Percentiles rank a stretch among this genome's conserved stretches.
Conservation (phyloP, 768 basidiomycete genomes). For the Leccinum ochraceum region DNA sequence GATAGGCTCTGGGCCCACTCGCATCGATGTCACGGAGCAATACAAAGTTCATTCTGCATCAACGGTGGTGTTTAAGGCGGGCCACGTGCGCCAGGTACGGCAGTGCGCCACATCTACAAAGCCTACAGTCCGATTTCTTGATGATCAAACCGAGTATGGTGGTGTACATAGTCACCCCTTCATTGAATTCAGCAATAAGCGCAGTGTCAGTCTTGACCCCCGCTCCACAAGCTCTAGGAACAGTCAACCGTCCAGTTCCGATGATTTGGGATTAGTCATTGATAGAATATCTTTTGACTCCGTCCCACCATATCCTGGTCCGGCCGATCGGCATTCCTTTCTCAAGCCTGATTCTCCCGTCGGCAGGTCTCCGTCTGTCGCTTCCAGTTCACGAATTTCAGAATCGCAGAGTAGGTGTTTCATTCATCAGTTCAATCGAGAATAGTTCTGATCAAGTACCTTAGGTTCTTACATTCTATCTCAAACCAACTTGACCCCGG, state of each 20-base stretch:
- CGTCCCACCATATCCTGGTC: slow-evolving; percentile 36
- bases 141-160: slow-evolving; percentile 1
- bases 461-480: slow-evolving; percentile 15
- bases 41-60: slow-evolving; percentile 71
- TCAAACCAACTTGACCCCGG: slow-evolving; percentile 1
- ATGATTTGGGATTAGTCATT: slow-evolving; percentile 3
- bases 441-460: background rate
- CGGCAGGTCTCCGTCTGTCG: slow-evolving; percentile 11
- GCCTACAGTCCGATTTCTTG: slow-evolving; percentile 18
- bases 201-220: slow-evolving; percentile 17
- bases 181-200: background rate
- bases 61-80: slow-evolving; percentile 72
- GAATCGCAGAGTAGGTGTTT: slow-evolving; percentile 14
- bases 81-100: slow-evolving; percentile 34
- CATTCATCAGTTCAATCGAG: background rate
- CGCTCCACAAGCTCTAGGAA: background rate
- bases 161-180: background rate
- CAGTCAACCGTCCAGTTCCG: slow-evolving; percentile 12
- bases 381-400: slow-evolving; percentile 12
- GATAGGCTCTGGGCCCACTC: slow-evolving; percentile 64
- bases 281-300: slow-evolving; percentile 13
- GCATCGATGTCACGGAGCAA: slow-evolving; percentile 78
- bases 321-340: slow-evolving; percentile 1
- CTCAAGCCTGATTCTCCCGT: background rate
- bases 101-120: slow-evolving; percentile 16